Evolutionary conservation across 2,329 filamentous ascomycete genomes (phyloP).

Genomic region (Botrytis squamosa): DNA sequence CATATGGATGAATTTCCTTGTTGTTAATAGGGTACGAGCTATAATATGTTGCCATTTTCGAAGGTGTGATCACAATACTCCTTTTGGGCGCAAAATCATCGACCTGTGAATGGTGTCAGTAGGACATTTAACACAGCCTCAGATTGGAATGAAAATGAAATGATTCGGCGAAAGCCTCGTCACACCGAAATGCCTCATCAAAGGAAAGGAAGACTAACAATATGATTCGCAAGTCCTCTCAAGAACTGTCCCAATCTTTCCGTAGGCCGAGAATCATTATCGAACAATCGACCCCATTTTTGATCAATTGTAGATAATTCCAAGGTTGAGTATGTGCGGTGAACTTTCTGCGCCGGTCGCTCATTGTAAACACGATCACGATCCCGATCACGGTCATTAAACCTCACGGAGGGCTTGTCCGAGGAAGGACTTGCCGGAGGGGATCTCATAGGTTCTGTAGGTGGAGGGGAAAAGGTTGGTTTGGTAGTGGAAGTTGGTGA

Average conservation of each 20-base stretch:
- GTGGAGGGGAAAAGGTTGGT: slow-evolving; percentile 38
- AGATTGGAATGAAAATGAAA: not conserved
- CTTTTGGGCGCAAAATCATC: slow-evolving; percentile 66
- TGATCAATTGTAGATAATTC: slow-evolving; percentile 63
- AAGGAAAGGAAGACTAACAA: slow-evolving; percentile 52
- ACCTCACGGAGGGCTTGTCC: slow-evolving; percentile 37
- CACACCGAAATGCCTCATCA: not conserved
- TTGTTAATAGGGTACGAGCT: slow-evolving; percentile 58
- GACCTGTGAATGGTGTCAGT: slow-evolving; percentile 49
- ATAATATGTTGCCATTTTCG: slow-evolving; percentile 75
- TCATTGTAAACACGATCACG: slow-evolving; percentile 14
- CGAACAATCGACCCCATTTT: slow-evolving; percentile 76
- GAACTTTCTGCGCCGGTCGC: slow-evolving; percentile 9
- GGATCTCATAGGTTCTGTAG: slow-evolving; percentile 32
- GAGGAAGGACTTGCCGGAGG: slow-evolving; percentile 38
- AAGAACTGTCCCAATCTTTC: slow-evolving; percentile 68
- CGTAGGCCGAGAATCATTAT: slow-evolving; percentile 64
- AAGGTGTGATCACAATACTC: slow-evolving; percentile 70
- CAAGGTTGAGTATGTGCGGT: slow-evolving; percentile 35
- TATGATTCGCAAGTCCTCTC: slow-evolving; percentile 68
- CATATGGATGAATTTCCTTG: slow-evolving; percentile 67
- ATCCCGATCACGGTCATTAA: slow-evolving; percentile 29
- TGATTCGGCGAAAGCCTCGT: slow-evolving; percentile 4
- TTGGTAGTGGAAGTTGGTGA: slow-evolving; percentile 44
- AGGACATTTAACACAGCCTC: not conserved